Base-by-base conservation (phyloP, 169 alveolate species). In the Plasmodium ovale region DNA sequence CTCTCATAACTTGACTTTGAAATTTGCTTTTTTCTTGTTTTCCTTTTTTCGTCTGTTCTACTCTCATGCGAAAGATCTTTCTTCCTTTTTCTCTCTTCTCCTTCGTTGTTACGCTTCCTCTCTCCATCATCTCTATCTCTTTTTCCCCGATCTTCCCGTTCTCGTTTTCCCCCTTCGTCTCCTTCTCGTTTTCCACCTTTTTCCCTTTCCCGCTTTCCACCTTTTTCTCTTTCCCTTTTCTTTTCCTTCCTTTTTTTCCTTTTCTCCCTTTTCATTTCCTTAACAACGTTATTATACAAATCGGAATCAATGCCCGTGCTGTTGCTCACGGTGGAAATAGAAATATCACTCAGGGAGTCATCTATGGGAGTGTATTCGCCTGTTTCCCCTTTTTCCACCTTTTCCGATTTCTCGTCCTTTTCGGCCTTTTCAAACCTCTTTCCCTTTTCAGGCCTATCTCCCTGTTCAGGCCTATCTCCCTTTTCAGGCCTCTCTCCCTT, bases 241-340 rank as follows among this genome's bases (percentile, higher is more conserved):
- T 47, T 42, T 21, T 23, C 72, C 31, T 56, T 58, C 33, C 31
- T 69, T 47, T 60, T 68, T 54, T 25, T 70, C 68, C 51, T 68
- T 68, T 56, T 84, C 37, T 84, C 91, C 33, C 47, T 68, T 67
- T 84, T 84, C 35, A 84, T 68, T 56, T 84, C 69, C 25, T 59
- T 69, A 44, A 84, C 27, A 31, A 84, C 91, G n/a, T 68, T 29
- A 23, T 51, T 58, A 84, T 84, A 84, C 49, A 84, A 53, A 84
- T 84, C 91, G 4, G 91, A 84, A 29, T 67, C 87, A 59, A 84
- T 84, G 12, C 91, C 91, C 35, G 91, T 54, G 29, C 91, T 84
- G 37, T 84, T 84, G 62, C 87, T 67, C 7, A 84, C 54, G 6
- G 91, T 84, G 9, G 91, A 84, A 42, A 84, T 29, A 21, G 91